A percentile compares a stretch with the other conserved stretches of the same genome.
Evolutionary conservation across 1,284 basidiomycete species (phyloP).

Genomic region (Apiotrichum domesticum): DNA sequence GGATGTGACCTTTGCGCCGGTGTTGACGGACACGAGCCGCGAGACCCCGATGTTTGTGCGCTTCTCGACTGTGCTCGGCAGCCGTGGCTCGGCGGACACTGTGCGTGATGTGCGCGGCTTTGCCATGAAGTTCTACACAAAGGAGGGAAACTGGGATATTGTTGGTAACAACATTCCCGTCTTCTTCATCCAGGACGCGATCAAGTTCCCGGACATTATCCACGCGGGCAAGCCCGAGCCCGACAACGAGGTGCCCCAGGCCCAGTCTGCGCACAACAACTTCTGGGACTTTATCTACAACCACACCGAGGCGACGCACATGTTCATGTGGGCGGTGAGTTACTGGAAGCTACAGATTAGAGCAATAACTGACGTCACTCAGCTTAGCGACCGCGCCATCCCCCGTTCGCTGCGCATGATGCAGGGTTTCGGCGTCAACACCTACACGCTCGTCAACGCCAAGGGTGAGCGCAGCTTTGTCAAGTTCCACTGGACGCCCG

Average conservation of each 20-base stretch:
- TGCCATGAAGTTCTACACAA: slow-evolving; percentile 79
- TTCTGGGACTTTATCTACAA: slow-evolving; percentile 66
- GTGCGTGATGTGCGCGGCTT: slow-evolving; percentile 82
- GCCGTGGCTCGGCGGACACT: slow-evolving; percentile 60
- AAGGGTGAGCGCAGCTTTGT: slow-evolving; percentile 66
- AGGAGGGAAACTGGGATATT: slow-evolving; percentile 78
- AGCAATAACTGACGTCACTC: slow-evolving; percentile 46
- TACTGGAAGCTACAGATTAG: neutral
- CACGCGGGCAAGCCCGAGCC: slow-evolving; percentile 63
- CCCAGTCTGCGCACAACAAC: slow-evolving; percentile 57
- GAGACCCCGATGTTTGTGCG: slow-evolving; percentile 69
- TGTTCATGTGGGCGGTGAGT: slow-evolving; percentile 54
- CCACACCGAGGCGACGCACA: slow-evolving; percentile 57
- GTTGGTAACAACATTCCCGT: slow-evolving; percentile 60
- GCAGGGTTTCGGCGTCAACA: slow-evolving; percentile 62
- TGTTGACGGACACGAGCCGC: slow-evolving; percentile 61
- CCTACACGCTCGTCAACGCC: slow-evolving; percentile 53
- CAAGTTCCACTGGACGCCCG: slow-evolving; percentile 78
- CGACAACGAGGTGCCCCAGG: slow-evolving; percentile 58
- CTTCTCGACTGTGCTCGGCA: slow-evolving; percentile 75
- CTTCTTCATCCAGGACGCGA: slow-evolving; percentile 74
- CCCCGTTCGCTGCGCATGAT: slow-evolving; percentile 78
- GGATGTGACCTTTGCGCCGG: slow-evolving; percentile 33
- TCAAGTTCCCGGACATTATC: slow-evolving; percentile 75
- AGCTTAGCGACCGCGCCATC: slow-evolving; percentile 70